Evolutionary conservation across 1,284 basidiomycete species (phyloP), one percentile per base, ranked within the genome.

Genomic region (Cronartium quercuum): DNA sequence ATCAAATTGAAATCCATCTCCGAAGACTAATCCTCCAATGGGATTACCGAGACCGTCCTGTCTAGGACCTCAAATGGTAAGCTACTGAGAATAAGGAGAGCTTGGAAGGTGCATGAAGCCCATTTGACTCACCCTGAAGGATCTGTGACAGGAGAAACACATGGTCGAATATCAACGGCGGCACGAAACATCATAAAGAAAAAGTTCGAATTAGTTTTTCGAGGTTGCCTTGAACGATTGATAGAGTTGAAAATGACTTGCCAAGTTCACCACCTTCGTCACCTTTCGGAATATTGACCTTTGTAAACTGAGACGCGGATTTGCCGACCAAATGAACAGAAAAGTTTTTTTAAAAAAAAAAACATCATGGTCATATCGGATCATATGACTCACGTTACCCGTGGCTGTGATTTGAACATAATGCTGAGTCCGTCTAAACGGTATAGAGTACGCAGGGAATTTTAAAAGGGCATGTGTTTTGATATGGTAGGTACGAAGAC

Each of bases 361-460:
- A 34, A 51, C 42, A 62, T n/a, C n/a, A n/a, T n/a, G 47, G 34
- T 2, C 18, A 1, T 2, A 21, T 34, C 13, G 7, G 18, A 35
- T 47, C n/a, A 58, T 6, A 6, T 35, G 0, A 55, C 64, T 66
- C 21, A 74, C 71, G 21, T 74, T 38, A 66, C 71, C 71, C n/a
- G 62, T 10, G 38, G 35, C 71, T 41, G 71, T 74, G 44, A 74
- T 74, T 66, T 74, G 71, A n/a, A 74, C 24, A 24, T 74, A 74
- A 47, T 74, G 55, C 40, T 51, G 64, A 3, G 71, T 74, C 12
- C 64, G 63, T 61, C 71, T 74, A 34, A 18, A 35, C 6, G n/a
- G 18, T 65, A 58, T 4, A 62, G 40, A n/a, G n/a, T n/a, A n/a
- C n/a, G n/a, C n/a, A n/a, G n/a, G n/a, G n/a, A n/a, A n/a, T n/a